Conservation (phyloP, 1,139 yeast genomes). For the Candida pseudocylindracea region DNA sequence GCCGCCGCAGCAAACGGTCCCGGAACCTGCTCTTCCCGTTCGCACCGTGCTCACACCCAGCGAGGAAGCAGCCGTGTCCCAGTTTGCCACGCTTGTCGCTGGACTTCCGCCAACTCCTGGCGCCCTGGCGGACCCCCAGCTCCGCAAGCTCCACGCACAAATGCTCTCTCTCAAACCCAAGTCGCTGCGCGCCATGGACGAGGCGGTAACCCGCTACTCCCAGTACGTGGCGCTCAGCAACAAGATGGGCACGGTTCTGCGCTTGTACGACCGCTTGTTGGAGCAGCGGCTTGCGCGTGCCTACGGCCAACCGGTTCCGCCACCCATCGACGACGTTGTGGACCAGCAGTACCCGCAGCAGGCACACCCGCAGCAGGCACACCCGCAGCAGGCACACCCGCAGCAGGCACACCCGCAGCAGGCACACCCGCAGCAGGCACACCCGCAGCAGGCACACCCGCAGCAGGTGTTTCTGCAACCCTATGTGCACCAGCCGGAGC, state of each 20-base stretch:
- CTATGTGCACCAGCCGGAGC: too few relatives aligned
- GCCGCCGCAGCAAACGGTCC: neutral
- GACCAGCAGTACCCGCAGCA: neutral
- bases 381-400: neutral
- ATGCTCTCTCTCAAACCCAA: slow-evolving; percentile 56
- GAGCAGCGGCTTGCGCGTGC: slow-evolving; percentile 40
- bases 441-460: too few relatives aligned
- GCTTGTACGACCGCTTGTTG: slow-evolving; percentile 57
- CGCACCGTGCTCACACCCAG: slow-evolving; percentile 20
- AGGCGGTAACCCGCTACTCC: slow-evolving; percentile 47
- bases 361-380: neutral
- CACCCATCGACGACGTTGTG: neutral
- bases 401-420: neutral
- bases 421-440: too few relatives aligned
- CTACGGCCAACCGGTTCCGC: slow-evolving; percentile 9
- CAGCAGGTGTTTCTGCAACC: too few relatives aligned
- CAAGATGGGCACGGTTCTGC: slow-evolving; percentile 57
- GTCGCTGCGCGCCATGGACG: slow-evolving; percentile 40
- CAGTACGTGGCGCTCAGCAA: slow-evolving; percentile 56
- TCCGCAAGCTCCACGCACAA: slow-evolving; percentile 41
- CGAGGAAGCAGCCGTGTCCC: slow-evolving; percentile 47
- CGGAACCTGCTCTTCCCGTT: neutral
- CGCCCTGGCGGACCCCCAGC: slow-evolving; percentile 33
- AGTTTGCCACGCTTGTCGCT: slow-evolving; percentile 45
- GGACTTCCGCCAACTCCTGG: slow-evolving; percentile 25